Conservation (phyloP, 345 rosid species). For the Salix udensis region DNA sequence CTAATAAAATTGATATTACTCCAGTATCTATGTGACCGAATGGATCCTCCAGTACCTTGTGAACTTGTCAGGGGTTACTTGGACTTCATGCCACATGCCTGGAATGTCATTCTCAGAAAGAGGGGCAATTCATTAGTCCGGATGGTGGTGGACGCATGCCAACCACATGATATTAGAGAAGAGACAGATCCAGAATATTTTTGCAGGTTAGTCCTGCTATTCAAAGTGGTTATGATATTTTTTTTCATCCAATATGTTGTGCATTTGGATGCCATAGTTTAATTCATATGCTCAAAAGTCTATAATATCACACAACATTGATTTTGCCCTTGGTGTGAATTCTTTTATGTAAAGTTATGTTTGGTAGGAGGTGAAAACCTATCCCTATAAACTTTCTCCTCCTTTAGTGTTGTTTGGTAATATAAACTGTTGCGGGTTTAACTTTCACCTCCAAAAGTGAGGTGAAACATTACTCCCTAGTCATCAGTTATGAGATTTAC, state of each 20-base stretch:
- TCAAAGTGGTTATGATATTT: conserved; percentile 5
- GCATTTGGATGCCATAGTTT: not conserved
- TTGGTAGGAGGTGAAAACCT: not conserved
- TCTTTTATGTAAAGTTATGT: not conserved
- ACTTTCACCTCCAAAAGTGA: not conserved
- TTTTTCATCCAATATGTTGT: not conserved
- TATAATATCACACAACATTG: not conserved
- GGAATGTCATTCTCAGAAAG: conserved; percentile 70
- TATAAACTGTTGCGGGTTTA: not conserved
- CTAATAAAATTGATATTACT: conserved; percentile 22
- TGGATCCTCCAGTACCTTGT: conserved; percentile 90
- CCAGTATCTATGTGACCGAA: conserved; percentile 90
- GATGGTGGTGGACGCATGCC: conserved; percentile 90
- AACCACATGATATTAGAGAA: conserved; percentile 84
- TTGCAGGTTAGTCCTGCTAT: conserved; percentile 53
- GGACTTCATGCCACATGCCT: conserved; percentile 91
- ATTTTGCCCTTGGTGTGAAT: not conserved
- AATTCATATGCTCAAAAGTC: not conserved
- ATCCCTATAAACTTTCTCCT: not conserved
- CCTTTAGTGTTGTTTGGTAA: not conserved
- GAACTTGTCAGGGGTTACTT: conserved; percentile 98
- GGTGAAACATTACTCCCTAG: not conserved
- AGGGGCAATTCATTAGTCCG: conserved; percentile 66
- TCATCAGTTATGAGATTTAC: not conserved
- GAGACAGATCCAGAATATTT: conserved; percentile 74